phyloP scores from a whole-genome alignment of 495 filamentous ascomycete species.

The Bryoglossum gracile region DNA sequence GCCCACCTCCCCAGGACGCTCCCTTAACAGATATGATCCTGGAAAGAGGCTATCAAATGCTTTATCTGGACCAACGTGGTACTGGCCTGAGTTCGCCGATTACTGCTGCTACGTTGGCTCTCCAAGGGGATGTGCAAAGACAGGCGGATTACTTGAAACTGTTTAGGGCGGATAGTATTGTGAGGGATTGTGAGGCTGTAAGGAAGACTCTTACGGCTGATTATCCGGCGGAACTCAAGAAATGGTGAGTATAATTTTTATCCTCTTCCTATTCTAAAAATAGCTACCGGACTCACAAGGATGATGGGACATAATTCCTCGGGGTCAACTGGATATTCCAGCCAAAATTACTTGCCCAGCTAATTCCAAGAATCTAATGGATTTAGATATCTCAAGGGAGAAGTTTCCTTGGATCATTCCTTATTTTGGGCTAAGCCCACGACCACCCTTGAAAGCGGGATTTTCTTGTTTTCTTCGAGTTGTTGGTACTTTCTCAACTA shows the following conservation, averaged over 20 bases:
- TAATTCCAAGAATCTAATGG: too few species aligned
- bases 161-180: slow-evolving; percentile 85
- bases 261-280: not conserved
- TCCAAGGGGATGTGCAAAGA: slow-evolving; percentile 49
- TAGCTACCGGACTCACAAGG: too few species aligned
- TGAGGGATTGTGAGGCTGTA: slow-evolving; percentile 83
- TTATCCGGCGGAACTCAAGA: slow-evolving; percentile 60
- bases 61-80: slow-evolving; percentile 83
- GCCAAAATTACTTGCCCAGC: too few species aligned
- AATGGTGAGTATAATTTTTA: slow-evolving; percentile 51
- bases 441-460: too few species aligned
- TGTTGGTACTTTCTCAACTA: too few species aligned
- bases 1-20: slow-evolving; percentile 62
- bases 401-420: too few species aligned
- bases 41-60: slow-evolving; percentile 74
- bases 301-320: too few species aligned
- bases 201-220: slow-evolving; percentile 62
- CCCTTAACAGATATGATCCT: slow-evolving; percentile 60
- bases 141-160: slow-evolving; percentile 79
- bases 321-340: too few species aligned
- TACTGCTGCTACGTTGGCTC: slow-evolving; percentile 58
- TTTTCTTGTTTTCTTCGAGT: too few species aligned
- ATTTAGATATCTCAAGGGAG: too few species aligned
- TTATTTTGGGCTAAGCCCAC: too few species aligned
- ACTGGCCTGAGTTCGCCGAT: slow-evolving; percentile 79